These are phyloP conservation scores for Chernovozyma sophiae-reginae DNA, from an alignment of 1,139 yeast species.

Conservation along the genomic window DNA sequence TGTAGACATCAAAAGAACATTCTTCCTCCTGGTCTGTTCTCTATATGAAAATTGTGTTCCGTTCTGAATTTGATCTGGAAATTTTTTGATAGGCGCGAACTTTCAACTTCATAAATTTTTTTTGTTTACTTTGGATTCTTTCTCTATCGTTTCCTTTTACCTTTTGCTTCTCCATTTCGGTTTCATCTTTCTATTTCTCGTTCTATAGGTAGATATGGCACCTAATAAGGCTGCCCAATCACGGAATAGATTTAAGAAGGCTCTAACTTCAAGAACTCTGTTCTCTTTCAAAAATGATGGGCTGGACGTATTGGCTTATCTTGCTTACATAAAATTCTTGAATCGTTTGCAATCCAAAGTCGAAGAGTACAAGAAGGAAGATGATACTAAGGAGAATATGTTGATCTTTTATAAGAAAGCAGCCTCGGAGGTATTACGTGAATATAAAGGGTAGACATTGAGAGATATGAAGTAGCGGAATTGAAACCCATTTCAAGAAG, in stretches of 20 bases:
- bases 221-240: constrained; percentile 3
- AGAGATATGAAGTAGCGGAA: too few species aligned
- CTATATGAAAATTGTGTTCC: too few species aligned
- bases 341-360: constrained; percentile 33
- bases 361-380: constrained; percentile 21
- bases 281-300: constrained; percentile 30
- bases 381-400: constrained; percentile 32
- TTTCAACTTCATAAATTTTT: too few species aligned
- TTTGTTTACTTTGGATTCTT: too few species aligned
- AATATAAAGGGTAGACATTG: constrained; percentile 21
- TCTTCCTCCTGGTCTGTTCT: too few species aligned
- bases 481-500: too few species aligned
- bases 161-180: too few species aligned
- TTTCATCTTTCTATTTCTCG: too few species aligned
- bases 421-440: constrained; percentile 16
- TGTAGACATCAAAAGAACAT: too few species aligned
- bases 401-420: constrained; percentile 27
- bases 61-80: too few species aligned
- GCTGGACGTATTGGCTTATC: constrained; percentile 42
- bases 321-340: constrained; percentile 46
- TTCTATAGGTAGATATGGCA: constrained; percentile 3
- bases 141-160: too few species aligned
- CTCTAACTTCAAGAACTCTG: constrained; percentile 16
- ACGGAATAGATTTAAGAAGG: constrained; percentile 13
- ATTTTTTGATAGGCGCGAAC: too few species aligned